Conservation (phyloP, 176 grass and related monocot species). For the Raddia guianensis region DNA sequence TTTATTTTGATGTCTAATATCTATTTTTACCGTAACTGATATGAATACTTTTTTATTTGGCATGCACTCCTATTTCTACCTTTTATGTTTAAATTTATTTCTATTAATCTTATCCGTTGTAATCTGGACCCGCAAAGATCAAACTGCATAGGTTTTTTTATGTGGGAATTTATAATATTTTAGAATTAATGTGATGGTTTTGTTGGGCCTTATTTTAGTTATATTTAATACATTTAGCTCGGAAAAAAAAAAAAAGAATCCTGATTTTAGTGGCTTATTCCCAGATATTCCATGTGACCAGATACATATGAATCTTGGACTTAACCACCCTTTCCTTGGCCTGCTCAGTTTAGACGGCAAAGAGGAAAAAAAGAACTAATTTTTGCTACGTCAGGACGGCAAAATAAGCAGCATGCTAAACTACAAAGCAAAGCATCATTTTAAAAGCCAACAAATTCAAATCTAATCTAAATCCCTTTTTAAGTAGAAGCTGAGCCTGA, state of each 20-base stretch:
- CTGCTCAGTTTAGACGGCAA: conserved; percentile 7
- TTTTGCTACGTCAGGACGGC: background rate
- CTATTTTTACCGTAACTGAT: too few species aligned
- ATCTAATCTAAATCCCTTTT: background rate
- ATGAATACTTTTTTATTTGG: too few species aligned
- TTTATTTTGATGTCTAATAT: too few species aligned
- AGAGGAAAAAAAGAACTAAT: background rate
- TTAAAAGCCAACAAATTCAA: background rate
- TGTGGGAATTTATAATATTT: too few species aligned
- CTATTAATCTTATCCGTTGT: too few species aligned
- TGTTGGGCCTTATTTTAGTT: too few species aligned
- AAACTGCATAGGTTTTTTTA: too few species aligned
- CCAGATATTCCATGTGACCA: conserved; percentile 6
- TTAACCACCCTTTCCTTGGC: background rate
- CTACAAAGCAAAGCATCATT: conserved; percentile 15
- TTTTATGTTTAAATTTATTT: too few species aligned
- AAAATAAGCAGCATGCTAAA: conserved; percentile 27
- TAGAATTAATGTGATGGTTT: too few species aligned
- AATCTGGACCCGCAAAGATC: too few species aligned
- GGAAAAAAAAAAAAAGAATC: too few species aligned
- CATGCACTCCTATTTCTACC: too few species aligned
- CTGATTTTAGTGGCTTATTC: conserved; percentile 9
- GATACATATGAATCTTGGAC: background rate
- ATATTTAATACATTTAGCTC: background rate
- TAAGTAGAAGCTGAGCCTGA: conserved; percentile 21